These are phyloP conservation scores for Hibiscus syriacus DNA, from an alignment of 345 rosid genomes.

Conservation along the genomic window DNA sequence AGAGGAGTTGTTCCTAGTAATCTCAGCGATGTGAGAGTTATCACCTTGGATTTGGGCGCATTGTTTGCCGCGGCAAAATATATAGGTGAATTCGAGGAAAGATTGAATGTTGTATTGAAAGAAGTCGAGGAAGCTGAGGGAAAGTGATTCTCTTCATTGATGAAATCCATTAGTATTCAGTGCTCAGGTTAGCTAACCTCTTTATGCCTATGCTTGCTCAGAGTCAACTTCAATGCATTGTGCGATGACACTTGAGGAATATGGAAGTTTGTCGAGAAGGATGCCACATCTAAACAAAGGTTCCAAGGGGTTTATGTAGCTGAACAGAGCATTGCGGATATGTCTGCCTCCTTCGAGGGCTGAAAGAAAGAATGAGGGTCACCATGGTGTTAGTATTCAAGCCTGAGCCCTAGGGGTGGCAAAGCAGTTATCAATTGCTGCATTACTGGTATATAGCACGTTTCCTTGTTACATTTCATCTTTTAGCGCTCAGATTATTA, in stretches of 20 bases:
- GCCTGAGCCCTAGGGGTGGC: too few species aligned
- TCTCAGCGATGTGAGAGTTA: conserved; percentile 74
- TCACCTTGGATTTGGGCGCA: conserved; percentile 88
- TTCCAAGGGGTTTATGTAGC: conserved; percentile 91
- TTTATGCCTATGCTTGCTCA: conserved; percentile 95
- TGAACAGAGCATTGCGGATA: conserved; percentile 45
- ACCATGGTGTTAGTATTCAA: too few species aligned
- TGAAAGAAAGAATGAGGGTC: too few species aligned
- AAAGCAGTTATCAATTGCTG: too few species aligned
- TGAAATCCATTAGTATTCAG: conserved; percentile 95
- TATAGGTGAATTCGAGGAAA: conserved; percentile 84
- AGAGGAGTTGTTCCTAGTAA: conserved; percentile 85
- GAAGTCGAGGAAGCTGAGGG: conserved; percentile 96
- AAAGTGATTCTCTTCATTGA: conserved; percentile 85
- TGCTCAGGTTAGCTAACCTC: conserved; percentile 87
- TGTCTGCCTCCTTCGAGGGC: too few species aligned
- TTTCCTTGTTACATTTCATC: too few species aligned
- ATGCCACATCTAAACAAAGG: conserved; percentile 90
- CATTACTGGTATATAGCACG: too few species aligned
- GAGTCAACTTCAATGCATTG: conserved; percentile 90
- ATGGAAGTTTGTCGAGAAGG: conserved; percentile 97
- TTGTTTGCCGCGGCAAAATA: conserved; percentile 81
- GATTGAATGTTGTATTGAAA: conserved; percentile 74
- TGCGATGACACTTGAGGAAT: conserved; percentile 89
- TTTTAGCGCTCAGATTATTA: too few species aligned